These are phyloP conservation scores for Boechera divaricarpa DNA, from an alignment of 345 rosid species.

Conservation along the genomic window DNA sequence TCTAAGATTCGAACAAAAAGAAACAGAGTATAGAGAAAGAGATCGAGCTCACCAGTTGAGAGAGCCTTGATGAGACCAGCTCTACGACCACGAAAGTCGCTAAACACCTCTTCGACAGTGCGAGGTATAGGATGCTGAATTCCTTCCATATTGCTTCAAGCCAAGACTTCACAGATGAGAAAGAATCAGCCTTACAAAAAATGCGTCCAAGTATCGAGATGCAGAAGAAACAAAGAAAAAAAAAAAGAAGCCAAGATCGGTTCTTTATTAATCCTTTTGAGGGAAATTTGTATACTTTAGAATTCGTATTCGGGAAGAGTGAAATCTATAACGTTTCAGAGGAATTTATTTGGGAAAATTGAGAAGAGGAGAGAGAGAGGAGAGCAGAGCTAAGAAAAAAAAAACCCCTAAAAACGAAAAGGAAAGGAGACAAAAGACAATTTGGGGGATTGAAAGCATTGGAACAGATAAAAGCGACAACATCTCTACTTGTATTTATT, in stretches of 20 bases:
- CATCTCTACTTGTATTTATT: neutral
- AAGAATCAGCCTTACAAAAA: conserved; percentile 14
- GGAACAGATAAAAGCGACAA: conserved; percentile 27
- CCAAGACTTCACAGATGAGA: conserved; percentile 14
- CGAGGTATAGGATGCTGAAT: conserved; percentile 51
- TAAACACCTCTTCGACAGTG: conserved; percentile 77
- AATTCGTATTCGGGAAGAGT: neutral
- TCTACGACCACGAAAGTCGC: conserved; percentile 74
- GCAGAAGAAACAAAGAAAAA: neutral
- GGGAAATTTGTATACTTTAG: conserved; percentile 5
- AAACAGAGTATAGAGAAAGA: conserved; percentile 22
- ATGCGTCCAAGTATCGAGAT: conserved; percentile 22
- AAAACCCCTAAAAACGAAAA: conserved; percentile 39
- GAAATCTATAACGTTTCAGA: conserved; percentile 21
- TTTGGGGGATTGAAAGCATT: conserved; percentile 17
- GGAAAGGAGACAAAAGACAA: conserved; percentile 31
- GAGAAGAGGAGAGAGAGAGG: conserved; percentile 17
- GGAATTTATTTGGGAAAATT: conserved; percentile 14
- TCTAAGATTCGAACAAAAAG: neutral
- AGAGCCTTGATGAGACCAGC: conserved; percentile 76
- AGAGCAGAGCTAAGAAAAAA: conserved; percentile 11
- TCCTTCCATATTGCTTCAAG: conserved; percentile 50
- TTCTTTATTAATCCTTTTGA: neutral
- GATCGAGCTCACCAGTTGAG: conserved; percentile 52
- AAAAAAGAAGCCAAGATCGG: conserved; percentile 26